Base-by-base conservation (phyloP, 441 rosid species). In the Manihot esculenta region DNA sequence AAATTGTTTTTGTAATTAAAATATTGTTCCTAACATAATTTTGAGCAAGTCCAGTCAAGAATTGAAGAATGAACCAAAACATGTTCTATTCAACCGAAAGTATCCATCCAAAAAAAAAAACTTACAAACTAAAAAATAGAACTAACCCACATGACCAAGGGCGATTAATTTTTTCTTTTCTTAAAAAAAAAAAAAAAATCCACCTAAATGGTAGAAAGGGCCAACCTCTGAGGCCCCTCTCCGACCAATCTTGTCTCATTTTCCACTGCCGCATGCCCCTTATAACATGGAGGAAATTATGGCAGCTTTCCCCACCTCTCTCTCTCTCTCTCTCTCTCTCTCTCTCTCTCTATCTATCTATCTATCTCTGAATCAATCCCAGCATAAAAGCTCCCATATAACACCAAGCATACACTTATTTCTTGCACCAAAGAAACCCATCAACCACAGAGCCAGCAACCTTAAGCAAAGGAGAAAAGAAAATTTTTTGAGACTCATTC, bases 271-370 rank as follows among this genome's bases (percentile, higher is more conserved):
- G 73, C 83, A 79, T 85, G 86, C 77, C 89, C 92, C 93, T 85
- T 81, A 78, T 88, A 90, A 93, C 95, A 88, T 93, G 98, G 90
- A 85, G 90, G 73, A 88, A 89, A 84, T 90, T 81, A 87, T 84
- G 95, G 87, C 83, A 71, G 50, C 76, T 81, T 80, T 72, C 84
- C 71, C 78, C 58, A 38, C 41, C 4, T 5, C 41, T 35, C 72
- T 69, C 79, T 57, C 2, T 30, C 10, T 10, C 7, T 20, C 48
- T 56, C 41, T 51, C 59, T 50, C 0, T 5, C 41, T 35, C 72
- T 69, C 79, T 57, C 2, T 30, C 10, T 10, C 7, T 20, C 48
- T 56, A n/a, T 7, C n/a, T 65, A 41, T 42, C 48, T 69, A 59
- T 49, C 9, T 66, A 42, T 72, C 54, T 68, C 69, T 41, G 69